Evolutionary conservation across 1,284 basidiomycete species (phyloP), one percentile per base, ranked within the genome.

Genomic region (Takashimella tepidaria): DNA sequence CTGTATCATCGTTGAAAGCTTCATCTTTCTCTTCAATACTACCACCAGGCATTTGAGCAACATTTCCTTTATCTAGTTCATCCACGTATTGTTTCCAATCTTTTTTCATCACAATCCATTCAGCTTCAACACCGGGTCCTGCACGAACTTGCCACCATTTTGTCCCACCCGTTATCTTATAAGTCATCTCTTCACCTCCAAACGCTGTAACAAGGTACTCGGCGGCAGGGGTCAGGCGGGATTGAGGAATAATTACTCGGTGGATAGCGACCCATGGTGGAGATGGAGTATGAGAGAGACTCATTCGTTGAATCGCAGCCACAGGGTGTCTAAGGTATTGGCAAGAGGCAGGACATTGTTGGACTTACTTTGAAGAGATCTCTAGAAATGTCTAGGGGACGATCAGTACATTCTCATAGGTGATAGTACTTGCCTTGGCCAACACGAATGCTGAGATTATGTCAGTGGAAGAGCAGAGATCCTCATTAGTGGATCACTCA

Each of bases 141-240:
- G 86, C 85, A 31, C 90, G 84, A 19, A 92, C 87, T 72, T 93
- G 92, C 95, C 93, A 98, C 92, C 95, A 98, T 67, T 92, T 92
- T 5, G 84, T 84, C 1, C 93, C 95, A 16, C 93, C 93, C 1
- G 92, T 85, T 23, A 92, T 71, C 51, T 81, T 82, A 60, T 83
- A 82, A 8, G 88, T 83, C 49, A 80, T 78, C 26, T 87, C 86
- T 59, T 88, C 83, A 8, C 92, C 91, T 0, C 95, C 93, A 11
- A 98, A 79, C 1, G 85, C 91, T 54, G 83, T 78, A 51, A 93
- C 84, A 43, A 98, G 80, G 58, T 84, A 75, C 5, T 78, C 74
- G 1, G 95, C 91, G 0, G 95, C 90, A 24, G 86, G 79, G 46
- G 88, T 82, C 64, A 92, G 92, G 53, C 81, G 84, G 19, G 66